These are phyloP conservation scores for Boletus sensibilis DNA, from an alignment of 768 basidiomycete species.

Conservation along the genomic window DNA sequence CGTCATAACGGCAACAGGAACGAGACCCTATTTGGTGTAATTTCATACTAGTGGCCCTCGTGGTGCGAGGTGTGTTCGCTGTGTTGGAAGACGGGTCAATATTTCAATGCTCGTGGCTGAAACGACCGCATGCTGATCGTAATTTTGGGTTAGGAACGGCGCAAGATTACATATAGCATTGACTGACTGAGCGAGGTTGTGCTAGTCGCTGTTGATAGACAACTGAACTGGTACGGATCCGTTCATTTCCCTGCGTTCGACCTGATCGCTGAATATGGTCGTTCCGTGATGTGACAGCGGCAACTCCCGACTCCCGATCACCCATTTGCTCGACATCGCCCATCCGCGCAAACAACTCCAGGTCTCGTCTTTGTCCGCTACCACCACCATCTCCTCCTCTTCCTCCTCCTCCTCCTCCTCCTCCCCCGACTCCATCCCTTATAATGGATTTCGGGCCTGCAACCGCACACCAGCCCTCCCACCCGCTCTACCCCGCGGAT, in stretches of 20 bases:
- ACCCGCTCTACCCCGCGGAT: conserved; percentile 52
- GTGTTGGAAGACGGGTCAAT: conserved; percentile 20
- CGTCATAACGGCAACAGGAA: conserved; percentile 14
- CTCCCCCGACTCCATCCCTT: conserved; percentile 36
- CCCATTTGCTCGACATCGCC: conserved; percentile 40
- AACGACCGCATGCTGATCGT: conserved; percentile 19
- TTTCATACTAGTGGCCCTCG: conserved; percentile 2
- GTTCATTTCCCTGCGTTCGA: conserved; percentile 17
- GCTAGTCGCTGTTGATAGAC: conserved; percentile 1
- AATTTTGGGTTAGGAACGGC: conserved; percentile 4
- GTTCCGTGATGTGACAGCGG: conserved; percentile 43
- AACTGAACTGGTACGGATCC: conserved; percentile 31
- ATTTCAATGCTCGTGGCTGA: conserved; percentile 12
- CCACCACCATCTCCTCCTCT: conserved; percentile 23
- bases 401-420: conserved; percentile 33
- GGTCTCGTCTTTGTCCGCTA: conserved; percentile 37
- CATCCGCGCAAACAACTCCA: conserved; percentile 28
- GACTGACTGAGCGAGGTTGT: background rate
- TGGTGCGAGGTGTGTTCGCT: conserved; percentile 4
- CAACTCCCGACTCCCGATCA: conserved; percentile 60
- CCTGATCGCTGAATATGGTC: conserved; percentile 42
- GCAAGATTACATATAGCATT: conserved; percentile 12
- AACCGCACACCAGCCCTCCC: conserved; percentile 35
- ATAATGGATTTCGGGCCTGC: conserved; percentile 50
- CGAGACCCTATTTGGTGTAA: background rate